Base-by-base conservation (phyloP, 192 early-diverging fungal species). In the Coemansia sp. region DNA sequence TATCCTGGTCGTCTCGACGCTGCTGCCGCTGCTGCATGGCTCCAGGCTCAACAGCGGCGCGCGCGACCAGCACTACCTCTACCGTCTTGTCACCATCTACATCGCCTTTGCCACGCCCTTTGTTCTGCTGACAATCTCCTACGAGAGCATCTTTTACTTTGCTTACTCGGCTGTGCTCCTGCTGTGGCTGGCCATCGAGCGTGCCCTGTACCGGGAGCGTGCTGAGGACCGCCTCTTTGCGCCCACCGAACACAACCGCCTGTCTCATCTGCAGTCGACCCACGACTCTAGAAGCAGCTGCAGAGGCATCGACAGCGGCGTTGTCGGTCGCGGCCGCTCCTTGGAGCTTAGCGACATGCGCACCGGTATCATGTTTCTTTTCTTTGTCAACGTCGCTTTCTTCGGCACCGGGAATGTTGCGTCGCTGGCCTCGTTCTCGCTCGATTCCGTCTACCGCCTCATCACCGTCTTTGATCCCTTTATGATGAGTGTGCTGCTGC, bases 341-440 rank as follows among this genome's bases (percentile, higher is more conserved):
- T 67, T 89, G 29, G 62, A 70, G 9, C 66, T 87, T 23, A 70
- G 66, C 69, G 88, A 91, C 69, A 65, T 79, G 54, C 82, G 88
- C 25, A 84, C 82, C 0, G 82, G 83, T 3, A 70, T 93, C 28
- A 85, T 90, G 57, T 96, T 96, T 73, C 73, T 96, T 31, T 89
- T 95, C 65, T 92, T 96, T 62, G 88, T 95, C 77, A 92, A 93
- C 64, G 88, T 94, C 0, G 94, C 88, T 9, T 98, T 98, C 78
- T 98, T 98, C 84, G 96, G 96, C 19, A 96, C 96, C 0, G 94
- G 94, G 58, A 98, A 96, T 67, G 89, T 98, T 10, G 96, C 96
- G 4, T 90, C 87, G 10, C 65, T 98, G 36, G 79, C 87, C 22
- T 89, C 88, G 25, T 98, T 98, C 81, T 90, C 89, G 2, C 77